Evolutionary conservation across 352 stramenopile species (phyloP), one percentile per base, ranked within the genome.

Genomic region (Phytophthora sansomeana): DNA sequence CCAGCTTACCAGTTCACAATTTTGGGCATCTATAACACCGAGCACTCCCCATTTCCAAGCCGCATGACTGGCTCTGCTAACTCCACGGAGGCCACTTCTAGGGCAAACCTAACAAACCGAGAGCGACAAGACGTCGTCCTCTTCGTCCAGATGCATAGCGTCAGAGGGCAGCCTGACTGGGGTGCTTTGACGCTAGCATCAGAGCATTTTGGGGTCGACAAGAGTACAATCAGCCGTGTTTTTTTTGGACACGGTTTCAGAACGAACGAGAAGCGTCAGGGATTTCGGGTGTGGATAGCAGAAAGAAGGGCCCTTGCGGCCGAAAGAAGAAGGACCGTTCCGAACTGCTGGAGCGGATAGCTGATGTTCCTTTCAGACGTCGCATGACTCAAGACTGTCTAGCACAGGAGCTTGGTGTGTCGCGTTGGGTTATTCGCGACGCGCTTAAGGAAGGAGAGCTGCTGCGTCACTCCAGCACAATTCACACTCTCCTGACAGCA

Each of bases 361-460:
- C 42, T 30, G 19, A 9, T 4, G 30, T 49, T 1, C 42, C 42
- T 16, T 14, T 49, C 9, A 5, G 42, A 19, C 42, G 17, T 17
- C 21, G 17, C 42, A 49, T 49, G 42, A 49, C 42, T n/a, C 42
- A 49, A 30, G 19, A 30, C 19, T 29, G 19, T 8, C 42, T 49
- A 7, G 42, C 6, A 7, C 19, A n/a, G 9, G 42, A 49, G 4
- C 19, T 49, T 32, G 42, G 42, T 3, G 42, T 49, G 19, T 11
- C 6, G 14, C 14, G 38, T 24, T 10, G 16, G 0, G 14, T 44
- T 2, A n/a, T 44, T 26, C 38, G 38, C 6, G 42, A 32, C 6
- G 19, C 42, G 0, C 7, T 49, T 2, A 6, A 11, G 8, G 2
- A 48, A 32, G 17, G 41, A 13, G 8, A 14, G 2, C 41, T 48